A percentile compares a stretch with the other conserved stretches of the same genome.
These are phyloP conservation scores for Mycena epipterygia DNA, from an alignment of 768 basidiomycete genomes.

Conservation along the genomic window DNA sequence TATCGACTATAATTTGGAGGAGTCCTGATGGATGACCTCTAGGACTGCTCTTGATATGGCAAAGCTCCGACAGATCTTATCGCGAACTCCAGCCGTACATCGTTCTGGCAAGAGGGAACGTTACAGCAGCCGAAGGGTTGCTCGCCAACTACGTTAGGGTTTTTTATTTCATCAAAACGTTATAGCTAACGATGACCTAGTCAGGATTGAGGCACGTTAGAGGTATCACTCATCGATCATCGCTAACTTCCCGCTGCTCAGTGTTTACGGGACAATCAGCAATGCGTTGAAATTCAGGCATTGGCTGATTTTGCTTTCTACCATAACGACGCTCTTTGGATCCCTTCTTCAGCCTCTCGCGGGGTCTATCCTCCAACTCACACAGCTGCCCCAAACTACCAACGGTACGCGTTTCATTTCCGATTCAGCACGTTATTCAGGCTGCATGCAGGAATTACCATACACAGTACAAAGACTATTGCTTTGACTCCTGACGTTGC, in stretches of 20 bases:
- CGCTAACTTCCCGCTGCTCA: not conserved
- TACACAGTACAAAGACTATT: conserved; percentile 50
- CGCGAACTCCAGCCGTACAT: conserved; percentile 75
- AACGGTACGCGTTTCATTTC: conserved; percentile 37
- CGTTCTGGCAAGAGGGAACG: conserved; percentile 63
- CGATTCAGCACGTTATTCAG: not conserved
- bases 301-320: conserved; percentile 63
- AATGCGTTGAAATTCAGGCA: conserved; percentile 52
- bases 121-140: conserved; percentile 67
- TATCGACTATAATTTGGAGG: too few relatives aligned
- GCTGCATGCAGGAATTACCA: not conserved
- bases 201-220: conserved; percentile 17
- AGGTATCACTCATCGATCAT: conserved; percentile 36
- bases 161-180: not conserved
- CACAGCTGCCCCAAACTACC: conserved; percentile 41
- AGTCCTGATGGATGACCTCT: too few relatives aligned
- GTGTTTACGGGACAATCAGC: conserved; percentile 1
- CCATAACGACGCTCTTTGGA: conserved; percentile 53
- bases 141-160: conserved; percentile 72
- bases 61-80: conserved; percentile 48
- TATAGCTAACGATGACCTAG: not conserved
- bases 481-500: conserved; percentile 59
- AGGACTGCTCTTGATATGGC: conserved; percentile 24
- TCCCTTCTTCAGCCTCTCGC: conserved; percentile 45
- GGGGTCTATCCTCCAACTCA: conserved; percentile 55